Evolutionary conservation across 345 rosid genomes (phyloP).

Genomic region (Microthlaspi erraticum): DNA sequence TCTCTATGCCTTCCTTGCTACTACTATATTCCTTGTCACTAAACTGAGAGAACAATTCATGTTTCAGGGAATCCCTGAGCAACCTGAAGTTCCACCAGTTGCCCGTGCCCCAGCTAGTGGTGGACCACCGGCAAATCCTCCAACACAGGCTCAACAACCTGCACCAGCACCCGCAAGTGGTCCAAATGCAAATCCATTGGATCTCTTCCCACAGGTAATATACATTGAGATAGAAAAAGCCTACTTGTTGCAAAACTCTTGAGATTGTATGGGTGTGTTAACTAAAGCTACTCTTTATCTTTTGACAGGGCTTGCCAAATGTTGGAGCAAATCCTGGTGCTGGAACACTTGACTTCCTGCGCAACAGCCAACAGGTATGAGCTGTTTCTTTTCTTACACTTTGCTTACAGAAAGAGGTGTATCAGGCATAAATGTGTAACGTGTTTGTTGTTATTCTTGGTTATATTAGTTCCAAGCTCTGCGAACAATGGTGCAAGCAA

Average conservation of each 20-base stretch:
- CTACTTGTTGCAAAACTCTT: neutral
- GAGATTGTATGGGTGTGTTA: neutral
- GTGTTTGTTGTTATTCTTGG: constrained; percentile 9
- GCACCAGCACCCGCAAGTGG: constrained; percentile 55
- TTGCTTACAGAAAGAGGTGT: constrained; percentile 3
- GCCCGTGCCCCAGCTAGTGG: constrained; percentile 39
- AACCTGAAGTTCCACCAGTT: constrained; percentile 46
- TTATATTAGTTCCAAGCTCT: constrained; percentile 76
- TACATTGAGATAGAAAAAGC: constrained; percentile 3
- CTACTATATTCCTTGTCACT: neutral
- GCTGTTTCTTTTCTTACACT: neutral
- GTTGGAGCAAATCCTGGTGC: constrained; percentile 76
- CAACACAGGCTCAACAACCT: constrained; percentile 57
- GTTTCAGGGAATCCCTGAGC: constrained; percentile 47
- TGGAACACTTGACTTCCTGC: constrained; percentile 81
- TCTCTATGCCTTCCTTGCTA: constrained; percentile 3
- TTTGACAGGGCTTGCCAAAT: constrained; percentile 79
- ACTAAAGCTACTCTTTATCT: constrained; percentile 3
- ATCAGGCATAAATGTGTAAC: neutral
- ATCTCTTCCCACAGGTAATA: constrained; percentile 91
- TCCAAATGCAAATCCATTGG: constrained; percentile 57
- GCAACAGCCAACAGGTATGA: constrained; percentile 86
- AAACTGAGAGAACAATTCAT: neutral
- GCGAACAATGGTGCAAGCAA: constrained; percentile 84
- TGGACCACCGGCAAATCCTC: constrained; percentile 37